Evolutionary conservation across 78 protist species (phyloP), one percentile per base, ranked within the genome.

Genomic region (Dictyostelium brefeldianum): DNA sequence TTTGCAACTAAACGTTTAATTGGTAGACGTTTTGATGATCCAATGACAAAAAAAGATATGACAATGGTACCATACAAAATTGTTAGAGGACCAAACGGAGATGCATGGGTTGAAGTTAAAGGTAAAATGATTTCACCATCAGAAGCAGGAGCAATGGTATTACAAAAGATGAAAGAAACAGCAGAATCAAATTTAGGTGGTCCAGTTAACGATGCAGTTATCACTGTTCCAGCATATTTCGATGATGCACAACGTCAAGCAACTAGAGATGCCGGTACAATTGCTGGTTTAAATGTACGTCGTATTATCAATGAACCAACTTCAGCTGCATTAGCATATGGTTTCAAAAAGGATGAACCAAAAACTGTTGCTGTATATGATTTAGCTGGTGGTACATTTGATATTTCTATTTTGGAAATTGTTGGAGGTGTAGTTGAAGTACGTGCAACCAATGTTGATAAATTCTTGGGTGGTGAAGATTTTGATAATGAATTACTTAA

Each of bases 351-450:
- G 70, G 98, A 89, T 62, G 67, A 71, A 59, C 94, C 91, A 69
- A 97, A 94, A 80, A 65, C 90, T 79, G 81, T 98, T 46, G 98
- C 97, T 47, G 99, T 99, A 3, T 99, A 95, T 79, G 99, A 99
- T 90, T 89, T 99, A n/a, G 99, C 99, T n/a, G 99, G 99, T 17
- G 99, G 99, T 48, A 99, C 99, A 29, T 99, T 99, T 48, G 99
- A 99, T 54, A 90, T 99, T 50, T 97, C 99, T 36, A 92, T 99
- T 74, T 98, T 99, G 20, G 99, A 98, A 81, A 96, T 99, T 83
- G 81, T 84, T 62, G 91, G 89, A 46, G 99, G 99, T 31, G 99
- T 99, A 46, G 99, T 99, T 81, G 99, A 99, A 96, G 99, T 98
- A 43, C 48, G 78, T 54, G 91, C 89, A 22, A 79, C 97, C 81